A percentile compares a stretch with the other conserved stretches of the same genome.
These are phyloP conservation scores for Serpula lacrymans DNA, from an alignment of 768 basidiomycete genomes.

Conservation along the genomic window DNA sequence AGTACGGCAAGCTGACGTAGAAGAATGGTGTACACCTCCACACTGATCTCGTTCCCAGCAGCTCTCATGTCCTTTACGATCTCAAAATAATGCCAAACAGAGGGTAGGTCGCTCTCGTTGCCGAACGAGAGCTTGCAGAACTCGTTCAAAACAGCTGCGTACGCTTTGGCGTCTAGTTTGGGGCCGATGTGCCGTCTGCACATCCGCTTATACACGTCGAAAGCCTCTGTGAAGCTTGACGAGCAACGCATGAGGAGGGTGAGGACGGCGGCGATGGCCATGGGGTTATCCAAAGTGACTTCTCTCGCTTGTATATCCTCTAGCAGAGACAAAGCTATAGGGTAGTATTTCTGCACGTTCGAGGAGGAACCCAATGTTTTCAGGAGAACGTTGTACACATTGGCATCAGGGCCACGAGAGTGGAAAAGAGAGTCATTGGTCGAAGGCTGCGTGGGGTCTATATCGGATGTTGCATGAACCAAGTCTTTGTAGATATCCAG, in stretches of 20 bases:
- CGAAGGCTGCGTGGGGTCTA: constrained; percentile 5
- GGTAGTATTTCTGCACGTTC: constrained; percentile 45
- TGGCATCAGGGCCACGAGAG: constrained; percentile 43
- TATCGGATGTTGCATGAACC: constrained; percentile 19
- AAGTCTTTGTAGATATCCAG: constrained; percentile 52
- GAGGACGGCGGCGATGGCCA: constrained; percentile 48
- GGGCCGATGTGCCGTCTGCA: constrained; percentile 22
- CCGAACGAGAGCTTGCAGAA: constrained; percentile 59
- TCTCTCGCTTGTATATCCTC: constrained; percentile 61
- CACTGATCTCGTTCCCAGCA: constrained; percentile 54
- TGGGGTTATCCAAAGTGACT: constrained; percentile 42
- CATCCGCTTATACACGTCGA: constrained; percentile 53
- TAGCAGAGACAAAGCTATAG: constrained; percentile 48
- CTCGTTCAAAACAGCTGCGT: constrained; percentile 57
- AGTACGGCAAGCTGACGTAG: constrained; percentile 51
- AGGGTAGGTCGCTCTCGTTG: constrained; percentile 36
- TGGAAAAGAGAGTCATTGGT: constrained; percentile 27
- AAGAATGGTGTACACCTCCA: constrained; percentile 65
- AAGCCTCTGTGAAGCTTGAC: constrained; percentile 52
- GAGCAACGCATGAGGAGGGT: constrained; percentile 68
- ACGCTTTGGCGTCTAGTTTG: constrained; percentile 55
- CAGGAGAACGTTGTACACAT: constrained; percentile 54
- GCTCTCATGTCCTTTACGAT: constrained; percentile 80
- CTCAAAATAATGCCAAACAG: constrained; percentile 58
- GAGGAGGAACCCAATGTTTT: constrained; percentile 44